phyloP scores from a whole-genome alignment of 805 yeast species.

The Metschnikowia chrysomelidarum region DNA sequence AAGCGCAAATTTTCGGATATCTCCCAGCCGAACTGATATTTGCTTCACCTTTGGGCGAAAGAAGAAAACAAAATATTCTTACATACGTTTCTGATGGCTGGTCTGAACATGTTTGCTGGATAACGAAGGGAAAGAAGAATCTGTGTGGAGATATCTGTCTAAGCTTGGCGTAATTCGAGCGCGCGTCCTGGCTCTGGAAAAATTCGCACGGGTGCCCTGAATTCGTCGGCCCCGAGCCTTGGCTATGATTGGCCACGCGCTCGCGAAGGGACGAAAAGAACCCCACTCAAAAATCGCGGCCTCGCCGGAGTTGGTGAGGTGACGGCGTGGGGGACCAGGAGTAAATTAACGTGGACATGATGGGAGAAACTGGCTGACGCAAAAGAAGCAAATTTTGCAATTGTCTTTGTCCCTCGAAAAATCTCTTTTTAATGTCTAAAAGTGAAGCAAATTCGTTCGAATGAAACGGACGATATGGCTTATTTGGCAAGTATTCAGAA shows the following conservation, averaged over 20 bases:
- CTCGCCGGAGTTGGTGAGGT: conserved; percentile 3
- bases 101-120: conserved; percentile 19
- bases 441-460: no score
- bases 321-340: no score
- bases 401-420: no score
- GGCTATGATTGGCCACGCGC: conserved; percentile 16
- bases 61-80: background rate
- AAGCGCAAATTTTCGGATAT: no score
- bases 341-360: no score
- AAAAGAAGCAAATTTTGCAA: no score
- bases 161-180: conserved; percentile 5
- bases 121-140: conserved; percentile 11
- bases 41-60: no score
- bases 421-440: background rate
- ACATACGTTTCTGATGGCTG: conserved; percentile 22
- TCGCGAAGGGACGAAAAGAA: conserved; percentile 1
- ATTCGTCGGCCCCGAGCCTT: conserved; percentile 20
- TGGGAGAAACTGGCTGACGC: no score
- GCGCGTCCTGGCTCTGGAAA: no score
- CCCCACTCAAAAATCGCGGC: background rate
- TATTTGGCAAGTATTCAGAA: no score
- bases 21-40: no score
- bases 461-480: no score
- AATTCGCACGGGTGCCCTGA: conserved; percentile 19
- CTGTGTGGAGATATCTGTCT: conserved; percentile 6